Percentiles rank a stretch among this genome's conserved stretches.
phyloP scores from a whole-genome alignment of 305 asterid species.

The Fraxinus albicans region DNA sequence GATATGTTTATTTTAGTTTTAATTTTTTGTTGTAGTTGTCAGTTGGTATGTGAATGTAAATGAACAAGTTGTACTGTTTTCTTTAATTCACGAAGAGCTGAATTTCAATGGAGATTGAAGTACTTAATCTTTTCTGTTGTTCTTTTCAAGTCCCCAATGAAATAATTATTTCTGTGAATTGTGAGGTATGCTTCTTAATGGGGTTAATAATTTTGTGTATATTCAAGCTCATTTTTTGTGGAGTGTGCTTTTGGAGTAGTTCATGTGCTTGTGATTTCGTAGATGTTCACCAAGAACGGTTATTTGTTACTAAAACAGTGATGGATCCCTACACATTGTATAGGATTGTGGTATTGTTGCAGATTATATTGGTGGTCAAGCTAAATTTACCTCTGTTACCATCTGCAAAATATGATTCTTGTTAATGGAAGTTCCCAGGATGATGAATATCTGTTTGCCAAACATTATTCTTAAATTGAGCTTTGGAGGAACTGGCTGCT shows the following conservation, averaged over 20 bases:
- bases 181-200: not conserved
- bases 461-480: not conserved
- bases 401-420: not conserved
- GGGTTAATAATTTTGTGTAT: too few species aligned
- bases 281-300: not conserved
- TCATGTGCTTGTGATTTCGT: not conserved
- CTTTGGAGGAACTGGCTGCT: not conserved
- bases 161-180: not conserved
- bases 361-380: not conserved
- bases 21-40: not conserved
- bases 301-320: not conserved
- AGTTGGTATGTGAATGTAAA: not conserved
- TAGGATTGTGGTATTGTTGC: not conserved
- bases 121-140: not conserved
- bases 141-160: not conserved
- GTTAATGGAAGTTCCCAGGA: not conserved
- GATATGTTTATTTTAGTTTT: not conserved
- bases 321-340: not conserved
- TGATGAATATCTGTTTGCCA: not conserved
- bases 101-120: not conserved
- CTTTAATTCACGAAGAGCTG: not conserved
- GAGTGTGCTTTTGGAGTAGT: too few species aligned
- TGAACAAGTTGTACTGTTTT: not conserved
- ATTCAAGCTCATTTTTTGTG: too few species aligned
- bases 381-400: not conserved